Base-by-base conservation (phyloP, 768 basidiomycete species). In the Boletellus sp. region DNA sequence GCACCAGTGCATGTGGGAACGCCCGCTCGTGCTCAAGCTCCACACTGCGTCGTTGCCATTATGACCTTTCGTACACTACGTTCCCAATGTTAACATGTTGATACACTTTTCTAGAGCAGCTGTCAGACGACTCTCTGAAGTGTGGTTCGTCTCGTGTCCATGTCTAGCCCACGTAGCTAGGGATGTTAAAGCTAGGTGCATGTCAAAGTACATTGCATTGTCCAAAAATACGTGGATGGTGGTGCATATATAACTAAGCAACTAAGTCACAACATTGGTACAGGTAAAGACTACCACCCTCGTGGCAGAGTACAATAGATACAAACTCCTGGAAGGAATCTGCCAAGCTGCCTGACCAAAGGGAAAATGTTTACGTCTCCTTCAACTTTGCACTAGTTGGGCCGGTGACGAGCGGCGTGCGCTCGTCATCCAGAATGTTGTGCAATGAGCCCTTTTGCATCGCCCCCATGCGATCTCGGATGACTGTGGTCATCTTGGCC, bases 391-490 rank as follows among this genome's bases (percentile, higher is more conserved):
- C 12, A 19, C 44, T 46, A 6, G 28, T 42, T 9, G 58, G 48
- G 1, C 59, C 47, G 28, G 23, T 19, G 4, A 51, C 28, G 10
- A 26, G 24, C 24, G 52, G 40, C 3, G 32, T 26, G 19, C 1
- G n/a, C 6, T 55, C 55, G 6, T 52, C 47, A 31, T 65, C 61
- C 42, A 65, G 37, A 15, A 59, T 49, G 33, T 65, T 65, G 1
- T 0, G 8, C 42, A 66, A 39, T 44, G 3, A 17, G 7, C 59
- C 57, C 15, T 20, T 17, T 20, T 24, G 31, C 57, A 69, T 58
- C 23, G 53, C 59, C 0, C 6, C 13, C 66, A 67, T 67, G 32
- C 58, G 63, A 46, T 65, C 53, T 6, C 69, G 61, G 31, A 70
- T 52, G 39, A 55, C 51, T 13, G 48, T 61, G 17, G 62, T 1